Evolutionary conservation across 805 yeast species (phyloP).

Genomic region (Peterozyma toletana): DNA sequence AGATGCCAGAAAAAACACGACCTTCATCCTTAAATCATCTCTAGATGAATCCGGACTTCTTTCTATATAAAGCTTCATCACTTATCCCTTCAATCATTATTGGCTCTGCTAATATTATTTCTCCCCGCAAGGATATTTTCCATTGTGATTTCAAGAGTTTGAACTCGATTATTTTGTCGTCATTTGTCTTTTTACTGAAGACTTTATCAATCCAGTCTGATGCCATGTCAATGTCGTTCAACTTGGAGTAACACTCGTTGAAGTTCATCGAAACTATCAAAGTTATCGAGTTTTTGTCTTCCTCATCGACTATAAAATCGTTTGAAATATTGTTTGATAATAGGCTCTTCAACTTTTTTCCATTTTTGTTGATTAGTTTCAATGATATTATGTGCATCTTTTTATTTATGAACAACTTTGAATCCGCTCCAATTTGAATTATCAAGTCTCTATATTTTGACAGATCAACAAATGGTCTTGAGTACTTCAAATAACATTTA

Average conservation of each 20-base stretch:
- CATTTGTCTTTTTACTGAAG: slow-evolving; percentile 1
- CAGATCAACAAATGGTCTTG: slow-evolving; percentile 39
- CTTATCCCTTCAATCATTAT: slow-evolving; percentile 1
- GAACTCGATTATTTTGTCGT: slow-evolving; percentile 35
- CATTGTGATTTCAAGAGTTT: slow-evolving; percentile 35
- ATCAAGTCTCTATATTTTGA: slow-evolving; percentile 26
- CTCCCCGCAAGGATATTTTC: slow-evolving; percentile 15
- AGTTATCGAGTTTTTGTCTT: slow-evolving; percentile 7
- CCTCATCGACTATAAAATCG: slow-evolving; percentile 18
- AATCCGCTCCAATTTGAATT: slow-evolving; percentile 29
- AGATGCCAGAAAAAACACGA: too few relatives aligned
- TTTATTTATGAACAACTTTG: slow-evolving; percentile 24
- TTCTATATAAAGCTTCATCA: neutral
- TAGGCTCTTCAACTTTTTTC: slow-evolving; percentile 14
- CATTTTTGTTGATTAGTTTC: slow-evolving; percentile 16
- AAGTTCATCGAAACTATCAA: slow-evolving; percentile 16
- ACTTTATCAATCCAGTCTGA: slow-evolving; percentile 19
- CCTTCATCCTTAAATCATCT: neutral
- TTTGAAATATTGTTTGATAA: slow-evolving; percentile 13
- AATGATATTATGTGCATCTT: slow-evolving; percentile 20
- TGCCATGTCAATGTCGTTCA: slow-evolving; percentile 22
- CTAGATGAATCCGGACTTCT: slow-evolving; percentile 1
- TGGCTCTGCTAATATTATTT: neutral
- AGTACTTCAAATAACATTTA: slow-evolving; percentile 22
- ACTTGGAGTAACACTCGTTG: slow-evolving; percentile 11